Evolutionary conservation across 352 stramenopile species (phyloP).

Genomic region (Thraustochytrium striatum): DNA sequence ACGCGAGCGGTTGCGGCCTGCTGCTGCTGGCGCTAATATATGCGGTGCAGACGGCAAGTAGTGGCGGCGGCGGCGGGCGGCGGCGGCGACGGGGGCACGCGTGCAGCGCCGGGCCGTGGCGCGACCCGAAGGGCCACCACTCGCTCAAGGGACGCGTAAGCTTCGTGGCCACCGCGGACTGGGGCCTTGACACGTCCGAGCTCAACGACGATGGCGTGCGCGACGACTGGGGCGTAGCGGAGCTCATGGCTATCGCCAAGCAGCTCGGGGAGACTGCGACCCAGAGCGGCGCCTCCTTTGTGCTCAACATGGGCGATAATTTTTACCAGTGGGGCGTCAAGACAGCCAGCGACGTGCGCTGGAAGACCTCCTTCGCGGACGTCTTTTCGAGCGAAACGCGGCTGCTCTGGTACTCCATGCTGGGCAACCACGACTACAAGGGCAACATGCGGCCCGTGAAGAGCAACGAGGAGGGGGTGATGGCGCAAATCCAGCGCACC

Average conservation of each 20-base stretch:
- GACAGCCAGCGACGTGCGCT: background rate
- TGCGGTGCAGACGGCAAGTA: no score
- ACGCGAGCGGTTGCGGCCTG: no score
- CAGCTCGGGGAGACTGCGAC: background rate
- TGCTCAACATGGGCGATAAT: conserved; percentile 46
- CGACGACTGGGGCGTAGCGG: conserved; percentile 7
- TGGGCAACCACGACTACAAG: conserved; percentile 48
- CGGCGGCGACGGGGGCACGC: background rate
- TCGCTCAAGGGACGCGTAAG: background rate
- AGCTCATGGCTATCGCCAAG: background rate
- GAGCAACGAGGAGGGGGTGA: background rate
- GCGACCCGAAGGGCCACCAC: no score
- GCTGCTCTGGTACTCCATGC: conserved; percentile 42
- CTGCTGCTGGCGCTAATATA: no score
- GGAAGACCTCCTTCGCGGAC: conserved; percentile 18
- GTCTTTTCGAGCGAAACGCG: background rate
- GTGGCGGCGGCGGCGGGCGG: background rate
- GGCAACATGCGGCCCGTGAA: background rate
- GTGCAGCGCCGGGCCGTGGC: background rate
- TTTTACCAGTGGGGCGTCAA: conserved; percentile 47
- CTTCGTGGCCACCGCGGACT: conserved; percentile 35
- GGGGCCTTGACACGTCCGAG: background rate
- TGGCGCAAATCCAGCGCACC: conserved; percentile 23
- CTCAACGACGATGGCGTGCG: background rate
- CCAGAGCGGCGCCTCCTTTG: background rate